Conservation (phyloP, 225 moss, liverwort and hornwort genomes). For the Pleurozium schreberi region DNA sequence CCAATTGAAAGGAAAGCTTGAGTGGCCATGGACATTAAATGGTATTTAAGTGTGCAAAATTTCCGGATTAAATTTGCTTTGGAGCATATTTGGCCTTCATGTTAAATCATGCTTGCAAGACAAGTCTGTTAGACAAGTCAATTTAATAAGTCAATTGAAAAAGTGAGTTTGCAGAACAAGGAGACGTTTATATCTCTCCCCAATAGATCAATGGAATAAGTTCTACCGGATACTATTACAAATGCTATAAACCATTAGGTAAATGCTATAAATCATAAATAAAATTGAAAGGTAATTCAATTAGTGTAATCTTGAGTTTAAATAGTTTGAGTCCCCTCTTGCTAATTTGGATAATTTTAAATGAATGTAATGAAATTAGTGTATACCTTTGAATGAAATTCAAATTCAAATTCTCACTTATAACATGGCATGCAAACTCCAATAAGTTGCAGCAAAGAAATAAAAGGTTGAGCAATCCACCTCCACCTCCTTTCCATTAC, state of each 20-base stretch:
- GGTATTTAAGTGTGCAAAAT: fast-evolving
- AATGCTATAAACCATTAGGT: too few species aligned
- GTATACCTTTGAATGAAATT: not conserved
- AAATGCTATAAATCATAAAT: too few species aligned
- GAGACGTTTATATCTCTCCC: fast-evolving
- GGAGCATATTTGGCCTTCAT: fast-evolving
- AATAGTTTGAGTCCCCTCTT: fast-evolving
- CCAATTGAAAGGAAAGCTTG: not conserved
- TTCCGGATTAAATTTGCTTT: fast-evolving
- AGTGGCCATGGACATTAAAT: not conserved
- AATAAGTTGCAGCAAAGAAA: fast-evolving
- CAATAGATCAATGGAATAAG: not conserved
- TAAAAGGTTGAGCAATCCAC: not conserved
- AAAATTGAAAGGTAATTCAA: not conserved
- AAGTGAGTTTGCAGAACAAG: not conserved
- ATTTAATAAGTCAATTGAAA: not conserved
- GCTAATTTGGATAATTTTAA: not conserved
- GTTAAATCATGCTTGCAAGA: not conserved
- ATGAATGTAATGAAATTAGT: not conserved
- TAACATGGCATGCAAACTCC: not conserved
- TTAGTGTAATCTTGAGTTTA: too few species aligned
- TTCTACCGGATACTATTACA: fast-evolving
- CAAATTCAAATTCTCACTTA: fast-evolving
- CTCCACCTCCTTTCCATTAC: fast-evolving
- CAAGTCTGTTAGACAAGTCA: too few species aligned